Base-by-base conservation (phyloP, 371 early-diverging fungal species). In the Polyrhizophydium stewartii region DNA sequence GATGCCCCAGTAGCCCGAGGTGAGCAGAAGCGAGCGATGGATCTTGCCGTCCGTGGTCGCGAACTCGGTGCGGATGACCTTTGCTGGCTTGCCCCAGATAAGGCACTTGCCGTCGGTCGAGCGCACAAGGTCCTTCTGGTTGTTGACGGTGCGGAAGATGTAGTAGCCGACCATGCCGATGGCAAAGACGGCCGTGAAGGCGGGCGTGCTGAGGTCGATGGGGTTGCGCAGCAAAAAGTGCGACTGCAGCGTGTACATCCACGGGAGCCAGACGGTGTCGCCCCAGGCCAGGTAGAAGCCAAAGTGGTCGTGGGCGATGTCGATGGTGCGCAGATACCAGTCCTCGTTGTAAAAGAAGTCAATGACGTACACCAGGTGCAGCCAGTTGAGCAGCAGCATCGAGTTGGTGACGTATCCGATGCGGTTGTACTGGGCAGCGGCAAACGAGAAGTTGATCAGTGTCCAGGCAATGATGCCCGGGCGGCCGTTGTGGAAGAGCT, bases 391-490 rank as follows among this genome's bases (percentile, higher is more conserved):
- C 24, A 89, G 70, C 31, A 87, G 63, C 89, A 90, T 89, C 32
- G 87, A 86, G 77, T 90, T 89, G 62, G 88, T 87, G 45, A 90
- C 81, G 66, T 85, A 85, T 33, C 89, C 89, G 49, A 83, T 74
- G 64, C 79, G 60, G 35, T 83, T 55, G 76, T 86, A 88, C 72
- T 89, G 88, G 25, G 86, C 86, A 55, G 81, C 84, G 17, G 88
- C 84, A 66, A 89, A 89, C 10, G 82, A 81, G 41, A 81, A 62
- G 67, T 88, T 77, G 65, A 90, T 89, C 70, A 90, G 72, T 22
- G 91, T 89, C 91, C 91, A 90, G 25, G 88, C 89, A 17, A 87
- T 77, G 58, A 90, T 90, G 31, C 91, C 91, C 32, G 89, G 89
- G 49, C 91, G 85, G 31, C 91, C 91, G 65, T 89, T 89, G 76